A percentile compares a stretch with the other conserved stretches of the same genome.
phyloP scores from a whole-genome alignment of 2,329 filamentous ascomycete species.

The Microsporum canis region DNA sequence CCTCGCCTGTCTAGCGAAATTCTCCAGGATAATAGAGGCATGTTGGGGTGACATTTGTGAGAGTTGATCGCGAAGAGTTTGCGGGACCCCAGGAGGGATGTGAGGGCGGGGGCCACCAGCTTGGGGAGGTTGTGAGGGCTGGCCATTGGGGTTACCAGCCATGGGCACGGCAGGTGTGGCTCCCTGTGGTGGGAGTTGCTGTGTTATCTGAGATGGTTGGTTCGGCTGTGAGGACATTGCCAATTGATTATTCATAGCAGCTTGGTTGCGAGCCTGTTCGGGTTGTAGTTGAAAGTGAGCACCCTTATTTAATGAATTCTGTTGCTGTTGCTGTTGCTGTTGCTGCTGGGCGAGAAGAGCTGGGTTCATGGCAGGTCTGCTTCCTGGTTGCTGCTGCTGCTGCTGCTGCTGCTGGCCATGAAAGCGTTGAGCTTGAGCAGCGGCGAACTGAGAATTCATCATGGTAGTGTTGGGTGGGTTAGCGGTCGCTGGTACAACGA shows the following conservation, averaged over 20 bases:
- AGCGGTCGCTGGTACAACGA: conserved; percentile 51
- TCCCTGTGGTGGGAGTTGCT: conserved; percentile 31
- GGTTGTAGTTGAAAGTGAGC: conserved; percentile 22
- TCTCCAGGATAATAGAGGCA: conserved; percentile 23
- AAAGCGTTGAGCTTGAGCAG: conserved; percentile 26
- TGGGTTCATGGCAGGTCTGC: conserved; percentile 28
- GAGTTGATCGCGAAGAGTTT: conserved; percentile 26
- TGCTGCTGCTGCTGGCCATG: conserved; percentile 26
- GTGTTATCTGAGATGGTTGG: conserved; percentile 31
- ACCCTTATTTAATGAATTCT: conserved; percentile 22
- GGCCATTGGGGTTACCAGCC: conserved; percentile 30
- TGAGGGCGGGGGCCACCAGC: conserved; percentile 20
- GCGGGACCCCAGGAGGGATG: conserved; percentile 27
- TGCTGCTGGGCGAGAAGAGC: conserved; percentile 33
- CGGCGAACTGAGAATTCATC: conserved; percentile 30
- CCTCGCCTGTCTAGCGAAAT: conserved; percentile 23
- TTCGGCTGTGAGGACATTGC: conserved; percentile 27
- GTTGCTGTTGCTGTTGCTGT: conserved; percentile 32
- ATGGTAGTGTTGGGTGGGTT: conserved; percentile 37
- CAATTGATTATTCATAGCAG: conserved; percentile 37
- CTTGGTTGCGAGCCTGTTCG: conserved; percentile 32
- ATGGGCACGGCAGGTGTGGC: conserved; percentile 35
- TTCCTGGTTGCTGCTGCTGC: conserved; percentile 14
- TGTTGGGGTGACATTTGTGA: conserved; percentile 28
- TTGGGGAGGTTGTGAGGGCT: conserved; percentile 29